Base-by-base conservation (phyloP, 441 rosid species). In the Arabidopsis hybrid region DNA sequence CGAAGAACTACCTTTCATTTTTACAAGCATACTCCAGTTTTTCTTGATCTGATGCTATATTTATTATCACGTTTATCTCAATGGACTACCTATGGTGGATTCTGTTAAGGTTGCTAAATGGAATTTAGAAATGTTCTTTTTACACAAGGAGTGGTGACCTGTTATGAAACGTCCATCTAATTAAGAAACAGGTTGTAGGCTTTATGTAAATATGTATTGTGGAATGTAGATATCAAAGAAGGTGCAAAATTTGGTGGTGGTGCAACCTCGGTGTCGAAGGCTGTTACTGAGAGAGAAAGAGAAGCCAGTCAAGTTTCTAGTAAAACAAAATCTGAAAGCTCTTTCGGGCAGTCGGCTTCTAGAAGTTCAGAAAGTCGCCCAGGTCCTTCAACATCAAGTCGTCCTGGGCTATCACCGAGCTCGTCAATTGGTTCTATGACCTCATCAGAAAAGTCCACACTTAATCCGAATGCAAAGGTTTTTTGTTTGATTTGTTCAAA, bases 381-480 rank as follows among this genome's bases (percentile, higher is more conserved):
- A 67, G 69, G 81, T 34, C 82, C 87, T 79, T 65, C 89, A 66
- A 38, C 73, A 53, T 52, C 78, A 42, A 81, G 78, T 71, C 82
- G 79, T 74, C 80, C 88, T 80, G 87, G 83, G 76, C 65, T 92
- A 76, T 88, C 99, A 21, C 96, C 98, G 72, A 91, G 92, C 85
- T 93, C 98, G 14, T 91, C 98, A 70, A 47, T 90, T 72, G 93
- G 96, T 50, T 93, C 97, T 59, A 72, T 87, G 60, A 55, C 71
- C 36, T 82, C 95, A 53, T 86, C 97, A 42, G 98, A 88, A 82
- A 86, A 85, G 80, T 91, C 98, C 76, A 81, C 90, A 2, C 82
- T 90, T 67, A 89, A 95, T 77, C 96, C 96, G 55, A 66, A 89
- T 83, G 96, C 97, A 21, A 89, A 91, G 99, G 99, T 95, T 45